Conservation (phyloP, 768 basidiomycete species). For the Rhizopogon sp. region DNA sequence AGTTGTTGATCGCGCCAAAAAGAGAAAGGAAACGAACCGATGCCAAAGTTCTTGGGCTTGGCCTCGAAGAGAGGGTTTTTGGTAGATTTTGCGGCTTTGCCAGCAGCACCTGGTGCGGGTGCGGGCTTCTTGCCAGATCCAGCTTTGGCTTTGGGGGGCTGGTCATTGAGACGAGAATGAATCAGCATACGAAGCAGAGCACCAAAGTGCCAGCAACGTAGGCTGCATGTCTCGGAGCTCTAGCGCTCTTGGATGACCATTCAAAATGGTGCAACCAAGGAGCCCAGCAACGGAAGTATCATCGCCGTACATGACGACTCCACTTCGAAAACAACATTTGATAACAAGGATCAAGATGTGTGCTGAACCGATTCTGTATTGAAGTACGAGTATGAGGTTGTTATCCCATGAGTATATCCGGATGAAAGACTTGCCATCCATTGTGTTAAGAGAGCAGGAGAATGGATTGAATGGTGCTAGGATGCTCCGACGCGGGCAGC, state of each 20-base stretch:
- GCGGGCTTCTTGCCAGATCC: constrained; percentile 82
- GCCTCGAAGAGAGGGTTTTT: constrained; percentile 98
- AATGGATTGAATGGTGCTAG: constrained; percentile 35
- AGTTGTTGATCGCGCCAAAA: neutral
- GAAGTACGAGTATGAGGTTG: constrained; percentile 4
- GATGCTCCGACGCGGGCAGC: constrained; percentile 30
- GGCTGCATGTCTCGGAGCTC: constrained; percentile 46
- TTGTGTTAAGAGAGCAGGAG: constrained; percentile 23
- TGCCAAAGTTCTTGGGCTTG: constrained; percentile 88
- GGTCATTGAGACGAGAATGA: constrained; percentile 84
- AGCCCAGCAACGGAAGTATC: constrained; percentile 43
- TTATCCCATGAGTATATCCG: constrained; percentile 29
- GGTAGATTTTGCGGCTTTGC: constrained; percentile 66
- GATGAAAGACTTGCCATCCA: constrained; percentile 47
- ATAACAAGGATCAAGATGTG: constrained; percentile 3
- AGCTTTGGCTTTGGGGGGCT: constrained; percentile 69
- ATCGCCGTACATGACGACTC: constrained; percentile 34
- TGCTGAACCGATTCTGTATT: constrained; percentile 23
- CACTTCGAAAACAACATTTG: constrained; percentile 21
- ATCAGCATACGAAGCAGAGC: constrained; percentile 26
- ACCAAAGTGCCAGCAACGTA: constrained; percentile 18
- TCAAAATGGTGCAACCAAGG: constrained; percentile 13
- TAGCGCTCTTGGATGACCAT: constrained; percentile 33
- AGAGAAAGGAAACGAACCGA: constrained; percentile 54
- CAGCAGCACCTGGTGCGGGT: constrained; percentile 75